phyloP scores from a whole-genome alignment of 805 yeast genomes.

The Ogataea populi-albae region DNA sequence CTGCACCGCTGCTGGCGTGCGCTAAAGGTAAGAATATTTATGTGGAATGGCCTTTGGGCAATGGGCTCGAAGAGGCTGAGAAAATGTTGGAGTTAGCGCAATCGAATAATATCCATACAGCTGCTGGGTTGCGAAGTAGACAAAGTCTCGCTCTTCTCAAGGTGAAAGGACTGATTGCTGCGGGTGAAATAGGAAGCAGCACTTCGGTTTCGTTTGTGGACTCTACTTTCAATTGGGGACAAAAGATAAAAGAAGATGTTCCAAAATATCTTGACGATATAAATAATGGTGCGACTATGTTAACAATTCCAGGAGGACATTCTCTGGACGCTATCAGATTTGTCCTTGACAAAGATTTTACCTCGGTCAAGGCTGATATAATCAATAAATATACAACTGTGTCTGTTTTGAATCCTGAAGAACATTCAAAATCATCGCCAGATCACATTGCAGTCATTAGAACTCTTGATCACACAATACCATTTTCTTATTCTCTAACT shows the following conservation, averaged over 20 bases:
- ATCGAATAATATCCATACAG: too few relatives aligned
- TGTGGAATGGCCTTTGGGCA: constrained; percentile 8
- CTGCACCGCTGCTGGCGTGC: constrained; percentile 4
- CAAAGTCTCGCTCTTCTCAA: too few relatives aligned
- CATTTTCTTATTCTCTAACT: neutral
- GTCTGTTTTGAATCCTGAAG: neutral
- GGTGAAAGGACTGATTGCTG: constrained; percentile 1
- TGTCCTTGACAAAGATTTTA: neutral
- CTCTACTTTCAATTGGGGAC: neutral
- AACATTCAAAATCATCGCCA: neutral
- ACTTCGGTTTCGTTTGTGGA: constrained; percentile 3
- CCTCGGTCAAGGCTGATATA: constrained; percentile 1
- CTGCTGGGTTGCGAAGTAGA: too few relatives aligned
- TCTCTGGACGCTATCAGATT: constrained; percentile 6
- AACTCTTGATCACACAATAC: neutral
- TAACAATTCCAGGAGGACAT: constrained; percentile 8
- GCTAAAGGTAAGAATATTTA: constrained; percentile 1
- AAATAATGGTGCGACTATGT: constrained; percentile 6
- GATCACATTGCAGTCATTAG: neutral
- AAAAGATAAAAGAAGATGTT: neutral
- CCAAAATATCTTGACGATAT: constrained; percentile 4
- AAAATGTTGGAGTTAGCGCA: neutral
- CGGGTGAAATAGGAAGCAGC: constrained; percentile 1
- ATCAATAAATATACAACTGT: neutral
- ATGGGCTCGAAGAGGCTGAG: constrained; percentile 4